These are phyloP conservation scores for Cordia subcordata DNA, from an alignment of 257 asterid genomes.

Conservation along the genomic window DNA sequence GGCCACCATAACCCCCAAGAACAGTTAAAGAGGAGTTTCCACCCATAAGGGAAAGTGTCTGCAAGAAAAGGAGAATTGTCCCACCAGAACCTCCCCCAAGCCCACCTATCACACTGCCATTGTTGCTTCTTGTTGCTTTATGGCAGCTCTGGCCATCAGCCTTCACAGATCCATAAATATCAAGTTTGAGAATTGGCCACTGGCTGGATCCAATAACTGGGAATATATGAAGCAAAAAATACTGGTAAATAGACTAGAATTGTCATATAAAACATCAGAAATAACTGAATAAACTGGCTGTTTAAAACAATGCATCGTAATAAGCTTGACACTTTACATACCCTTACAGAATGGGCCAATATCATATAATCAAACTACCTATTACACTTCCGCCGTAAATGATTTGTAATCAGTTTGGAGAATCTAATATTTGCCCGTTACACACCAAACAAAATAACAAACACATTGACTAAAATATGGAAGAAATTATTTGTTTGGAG, in stretches of 20 bases:
- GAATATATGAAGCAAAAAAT: slow-evolving; percentile 19
- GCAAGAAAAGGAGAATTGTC: slow-evolving; percentile 79
- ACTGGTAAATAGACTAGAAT: slow-evolving; percentile 13
- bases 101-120: slow-evolving; percentile 61
- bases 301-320: too few species aligned
- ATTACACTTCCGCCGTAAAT: too few species aligned
- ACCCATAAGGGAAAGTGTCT: slow-evolving; percentile 46
- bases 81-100: slow-evolving; percentile 99
- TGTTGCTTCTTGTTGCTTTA: slow-evolving; percentile 39
- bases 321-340: too few species aligned
- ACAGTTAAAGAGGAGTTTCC: slow-evolving; percentile 71
- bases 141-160: slow-evolving; percentile 78
- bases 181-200: slow-evolving; percentile 77
- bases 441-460: too few species aligned
- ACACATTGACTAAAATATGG: too few species aligned
- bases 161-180: slow-evolving; percentile 59
- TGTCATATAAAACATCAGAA: background rate
- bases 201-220: slow-evolving; percentile 81
- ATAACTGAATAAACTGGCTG: background rate
- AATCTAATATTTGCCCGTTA: too few species aligned
- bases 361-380: too few species aligned
- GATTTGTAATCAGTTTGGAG: too few species aligned
- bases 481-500: too few species aligned
- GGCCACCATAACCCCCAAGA: slow-evolving; percentile 84
- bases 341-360: too few species aligned